Evolutionary conservation across 768 basidiomycete genomes (phyloP).

Genomic region (Agrocybe praecox): DNA sequence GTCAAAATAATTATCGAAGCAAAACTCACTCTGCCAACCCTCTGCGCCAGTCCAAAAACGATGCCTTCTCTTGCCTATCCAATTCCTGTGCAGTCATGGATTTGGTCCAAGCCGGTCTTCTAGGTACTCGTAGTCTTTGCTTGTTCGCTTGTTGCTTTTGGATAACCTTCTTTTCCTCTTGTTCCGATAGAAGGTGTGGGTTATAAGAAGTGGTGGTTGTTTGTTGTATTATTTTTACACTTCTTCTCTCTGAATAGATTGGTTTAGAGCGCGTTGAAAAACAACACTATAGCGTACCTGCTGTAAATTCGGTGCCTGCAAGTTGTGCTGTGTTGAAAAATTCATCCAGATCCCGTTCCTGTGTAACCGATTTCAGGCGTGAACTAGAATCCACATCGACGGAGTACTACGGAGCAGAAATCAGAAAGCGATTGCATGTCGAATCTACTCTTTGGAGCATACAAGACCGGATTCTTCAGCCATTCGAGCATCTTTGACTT

Average conservation of each 20-base stretch:
- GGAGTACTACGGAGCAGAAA: conserved; percentile 56
- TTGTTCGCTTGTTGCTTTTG: conserved; percentile 76
- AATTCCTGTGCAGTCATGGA: conserved; percentile 75
- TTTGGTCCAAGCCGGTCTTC: conserved; percentile 89
- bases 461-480: conserved; percentile 70
- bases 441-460: conserved; percentile 25
- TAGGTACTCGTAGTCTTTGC: conserved; percentile 79
- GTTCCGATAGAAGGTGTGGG: conserved; percentile 81
- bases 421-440: not conserved
- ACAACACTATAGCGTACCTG: conserved; percentile 56
- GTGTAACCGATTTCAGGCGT: conserved; percentile 88
- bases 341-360: conserved; percentile 94
- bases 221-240: conserved; percentile 77
- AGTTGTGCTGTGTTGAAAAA: conserved; percentile 94
- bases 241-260: conserved; percentile 61
- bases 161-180: conserved; percentile 79
- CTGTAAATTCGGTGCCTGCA: conserved; percentile 94
- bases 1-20: not conserved
- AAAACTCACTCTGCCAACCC: conserved; percentile 82
- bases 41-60: conserved; percentile 93
- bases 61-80: conserved; percentile 86
- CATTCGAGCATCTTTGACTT: conserved; percentile 73
- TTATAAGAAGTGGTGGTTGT: conserved; percentile 62
- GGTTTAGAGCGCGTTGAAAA: conserved; percentile 6
- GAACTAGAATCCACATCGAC: conserved; percentile 70